Evolutionary conservation across 371 early-diverging fungal genomes (phyloP).

Genomic region (Mortierella sp.): DNA sequence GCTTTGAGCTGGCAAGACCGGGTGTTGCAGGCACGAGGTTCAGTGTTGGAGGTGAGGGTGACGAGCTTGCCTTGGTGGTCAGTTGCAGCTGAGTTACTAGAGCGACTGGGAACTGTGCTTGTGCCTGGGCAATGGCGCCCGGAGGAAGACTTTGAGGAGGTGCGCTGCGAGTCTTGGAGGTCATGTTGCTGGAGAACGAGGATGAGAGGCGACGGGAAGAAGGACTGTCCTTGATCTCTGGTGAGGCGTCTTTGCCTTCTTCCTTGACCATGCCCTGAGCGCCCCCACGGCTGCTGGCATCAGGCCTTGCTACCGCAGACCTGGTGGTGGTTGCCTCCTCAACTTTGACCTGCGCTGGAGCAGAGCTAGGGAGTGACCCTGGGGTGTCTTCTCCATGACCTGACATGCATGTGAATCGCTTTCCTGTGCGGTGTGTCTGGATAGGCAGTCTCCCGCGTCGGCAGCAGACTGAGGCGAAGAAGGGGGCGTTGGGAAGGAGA

Average conservation of each 20-base stretch:
- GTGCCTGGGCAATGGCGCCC: slow-evolving; percentile 30
- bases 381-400: slow-evolving; percentile 52
- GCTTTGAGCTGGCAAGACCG: slow-evolving; percentile 19
- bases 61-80: slow-evolving; percentile 32
- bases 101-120: slow-evolving; percentile 27
- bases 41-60: slow-evolving; percentile 40
- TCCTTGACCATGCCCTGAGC: background rate
- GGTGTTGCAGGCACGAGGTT: slow-evolving; percentile 52
- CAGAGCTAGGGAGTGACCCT: slow-evolving; percentile 37
- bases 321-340: background rate
- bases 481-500: too few relatives aligned
- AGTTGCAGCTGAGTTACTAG: slow-evolving; percentile 33
- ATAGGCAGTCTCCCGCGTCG: too few relatives aligned
- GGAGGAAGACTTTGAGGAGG: slow-evolving; percentile 34
- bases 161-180: slow-evolving; percentile 8
- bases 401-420: slow-evolving; percentile 40
- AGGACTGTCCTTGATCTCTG: slow-evolving; percentile 11
- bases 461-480: too few relatives aligned
- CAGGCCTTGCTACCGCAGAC: background rate
- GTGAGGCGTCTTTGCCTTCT: background rate
- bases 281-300: background rate
- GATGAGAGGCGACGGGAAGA: slow-evolving; percentile 22
- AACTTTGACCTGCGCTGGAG: too few relatives aligned
- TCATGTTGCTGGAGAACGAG: slow-evolving; percentile 1
- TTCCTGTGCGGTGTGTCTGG: too few relatives aligned